Conservation (phyloP, 345 rosid species). For the Hevea brasiliensis region DNA sequence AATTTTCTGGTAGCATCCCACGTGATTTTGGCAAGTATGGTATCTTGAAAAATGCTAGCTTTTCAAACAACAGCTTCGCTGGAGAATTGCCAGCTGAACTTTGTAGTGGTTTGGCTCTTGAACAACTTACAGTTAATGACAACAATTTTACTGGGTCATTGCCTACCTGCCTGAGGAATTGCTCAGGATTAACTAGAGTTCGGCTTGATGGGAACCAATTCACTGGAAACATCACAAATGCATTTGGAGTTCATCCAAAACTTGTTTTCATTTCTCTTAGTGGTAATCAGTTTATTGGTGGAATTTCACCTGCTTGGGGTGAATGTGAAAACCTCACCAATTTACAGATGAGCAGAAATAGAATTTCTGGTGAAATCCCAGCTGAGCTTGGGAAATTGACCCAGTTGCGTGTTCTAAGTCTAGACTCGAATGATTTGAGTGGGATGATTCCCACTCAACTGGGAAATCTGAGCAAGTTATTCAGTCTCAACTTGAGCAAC, state of each 20-base stretch:
- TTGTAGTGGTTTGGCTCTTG: slow-evolving; percentile 45
- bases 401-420: slow-evolving; percentile 36
- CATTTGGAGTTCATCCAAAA: slow-evolving; percentile 49
- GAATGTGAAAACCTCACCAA: slow-evolving; percentile 52
- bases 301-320: slow-evolving; percentile 60
- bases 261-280: slow-evolving; percentile 45
- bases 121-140: slow-evolving; percentile 34
- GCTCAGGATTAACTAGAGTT: slow-evolving; percentile 36
- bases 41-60: slow-evolving; percentile 38
- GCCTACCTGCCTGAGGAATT: slow-evolving; percentile 58
- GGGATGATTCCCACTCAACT: slow-evolving; percentile 52
- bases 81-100: slow-evolving; percentile 59
- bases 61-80: slow-evolving; percentile 59
- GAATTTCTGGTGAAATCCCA: slow-evolving; percentile 55
- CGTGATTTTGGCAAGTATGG: slow-evolving; percentile 52
- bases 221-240: slow-evolving; percentile 51
- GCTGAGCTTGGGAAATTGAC: slow-evolving; percentile 50
- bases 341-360: slow-evolving; percentile 51
- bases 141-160: slow-evolving; percentile 59
- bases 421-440: slow-evolving; percentile 46
- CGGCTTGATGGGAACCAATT: slow-evolving; percentile 53
- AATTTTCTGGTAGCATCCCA: slow-evolving; percentile 53
- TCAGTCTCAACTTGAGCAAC: slow-evolving; percentile 47
- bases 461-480: slow-evolving; percentile 43
- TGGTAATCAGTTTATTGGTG: slow-evolving; percentile 50